phyloP scores from a whole-genome alignment of 306 rosid genomes.

The Medicago arabica region DNA sequence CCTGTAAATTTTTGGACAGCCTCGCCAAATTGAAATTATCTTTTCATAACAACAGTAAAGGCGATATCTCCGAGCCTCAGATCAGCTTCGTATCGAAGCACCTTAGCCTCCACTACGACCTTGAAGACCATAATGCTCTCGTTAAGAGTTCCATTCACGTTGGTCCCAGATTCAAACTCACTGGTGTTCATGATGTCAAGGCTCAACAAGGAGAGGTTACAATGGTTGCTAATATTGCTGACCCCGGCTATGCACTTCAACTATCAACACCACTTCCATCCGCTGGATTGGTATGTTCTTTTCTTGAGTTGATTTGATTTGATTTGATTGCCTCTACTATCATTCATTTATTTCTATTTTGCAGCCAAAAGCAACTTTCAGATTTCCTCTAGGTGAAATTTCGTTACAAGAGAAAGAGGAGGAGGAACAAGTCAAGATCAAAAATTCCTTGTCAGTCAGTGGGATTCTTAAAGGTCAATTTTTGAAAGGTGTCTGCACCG shows the following conservation, averaged over 20 bases:
- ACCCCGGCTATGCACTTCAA: constrained; percentile 73
- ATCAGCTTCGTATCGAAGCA: constrained; percentile 67
- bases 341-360: constrained; percentile 15
- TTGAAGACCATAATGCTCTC: constrained; percentile 68
- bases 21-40: constrained; percentile 81
- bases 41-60: constrained; percentile 64
- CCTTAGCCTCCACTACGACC: constrained; percentile 67
- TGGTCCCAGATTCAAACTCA: constrained; percentile 64
- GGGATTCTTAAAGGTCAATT: constrained; percentile 66
- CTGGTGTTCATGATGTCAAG: constrained; percentile 81
- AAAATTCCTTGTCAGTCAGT: constrained; percentile 56
- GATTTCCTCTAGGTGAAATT: constrained; percentile 86
- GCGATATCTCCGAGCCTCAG: constrained; percentile 71
- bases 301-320: too few relatives aligned
- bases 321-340: neutral
- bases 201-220: constrained; percentile 79
- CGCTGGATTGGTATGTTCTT: constrained; percentile 60
- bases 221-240: constrained; percentile 61
- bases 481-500: constrained; percentile 70
- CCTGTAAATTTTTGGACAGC: constrained; percentile 78
- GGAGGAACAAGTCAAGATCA: constrained; percentile 40
- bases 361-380: constrained; percentile 93
- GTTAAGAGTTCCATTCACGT: constrained; percentile 67
- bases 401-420: constrained; percentile 66
- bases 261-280: constrained; percentile 80